These are phyloP conservation scores for Kwoniella sp. DNA, from an alignment of 768 basidiomycete species.

Conservation along the genomic window DNA sequence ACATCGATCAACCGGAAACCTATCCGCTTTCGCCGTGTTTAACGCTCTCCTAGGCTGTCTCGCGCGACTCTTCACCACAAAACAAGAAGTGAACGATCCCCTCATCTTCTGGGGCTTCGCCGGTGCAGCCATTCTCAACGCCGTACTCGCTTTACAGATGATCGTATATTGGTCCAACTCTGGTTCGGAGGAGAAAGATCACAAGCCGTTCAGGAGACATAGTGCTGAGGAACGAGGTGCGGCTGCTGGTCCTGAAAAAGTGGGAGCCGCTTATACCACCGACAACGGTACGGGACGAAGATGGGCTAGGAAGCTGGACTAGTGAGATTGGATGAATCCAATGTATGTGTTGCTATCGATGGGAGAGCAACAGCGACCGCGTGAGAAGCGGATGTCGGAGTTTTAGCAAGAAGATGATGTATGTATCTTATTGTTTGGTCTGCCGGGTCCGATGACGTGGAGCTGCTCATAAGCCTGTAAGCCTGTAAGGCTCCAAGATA, in stretches of 20 bases:
- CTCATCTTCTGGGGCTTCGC: constrained; percentile 81
- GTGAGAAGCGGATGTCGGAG: not conserved
- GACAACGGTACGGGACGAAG: constrained; percentile 16
- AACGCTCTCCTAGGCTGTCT: constrained; percentile 85
- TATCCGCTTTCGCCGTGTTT: constrained; percentile 88
- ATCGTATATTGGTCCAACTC: constrained; percentile 62
- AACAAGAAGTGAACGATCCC: constrained; percentile 79
- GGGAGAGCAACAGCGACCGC: too few species aligned
- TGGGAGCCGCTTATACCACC: not conserved
- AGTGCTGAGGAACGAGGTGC: constrained; percentile 19
- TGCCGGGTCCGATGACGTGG: not conserved
- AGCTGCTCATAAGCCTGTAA: too few species aligned
- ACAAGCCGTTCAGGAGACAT: constrained; percentile 14
- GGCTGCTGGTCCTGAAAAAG: constrained; percentile 11
- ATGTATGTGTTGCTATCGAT: not conserved
- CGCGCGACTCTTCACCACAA: constrained; percentile 89
- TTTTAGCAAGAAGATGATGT: not conserved
- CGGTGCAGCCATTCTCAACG: constrained; percentile 77
- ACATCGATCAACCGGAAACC: constrained; percentile 80
- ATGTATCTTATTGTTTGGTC: not conserved
- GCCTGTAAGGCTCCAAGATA: too few species aligned
- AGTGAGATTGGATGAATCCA: not conserved
- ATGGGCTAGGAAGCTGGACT: constrained; percentile 48
- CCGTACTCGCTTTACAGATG: constrained; percentile 80
- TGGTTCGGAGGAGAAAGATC: constrained; percentile 15